Base-by-base conservation (phyloP, 768 basidiomycete species). In the Psilocybe sp. region DNA sequence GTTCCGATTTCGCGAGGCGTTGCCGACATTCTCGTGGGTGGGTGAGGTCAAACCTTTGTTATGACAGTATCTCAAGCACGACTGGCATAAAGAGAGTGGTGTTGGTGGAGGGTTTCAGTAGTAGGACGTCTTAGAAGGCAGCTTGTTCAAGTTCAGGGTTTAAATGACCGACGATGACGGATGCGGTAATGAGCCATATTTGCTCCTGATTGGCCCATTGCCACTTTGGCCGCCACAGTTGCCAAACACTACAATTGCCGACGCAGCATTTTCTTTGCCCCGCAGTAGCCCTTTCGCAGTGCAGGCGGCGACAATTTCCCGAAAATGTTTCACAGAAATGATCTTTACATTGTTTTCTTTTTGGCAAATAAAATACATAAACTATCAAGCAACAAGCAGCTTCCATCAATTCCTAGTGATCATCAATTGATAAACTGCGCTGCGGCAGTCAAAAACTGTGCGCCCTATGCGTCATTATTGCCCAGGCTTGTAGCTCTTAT, bases 1-100 rank as follows among this genome's bases (percentile, higher is more conserved):
- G 95, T 98, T 34, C 95, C 96, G 53, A 98, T 88, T 71, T 90
- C 84, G 55, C 78, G 80, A 51, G 84, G 76, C 47, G 79, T 71
- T 52, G 76, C 67, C 53, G 84, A 73, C 85, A 88, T 87, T 62
- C 36, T 55, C 44, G 53, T 40, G 31, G 47, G 55, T 49, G 48
- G 45, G 49, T 42, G 50, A 36, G 32, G 20, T 28, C 31, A 37
- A 15, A 33, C 28, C 52, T 40, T 40, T 46, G 41, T 40, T 54
- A 49, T 55, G 45, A 50, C 38, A 48, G 40, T 35, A 40, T 37
- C 46, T 37, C 53, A 44, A 23, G 41, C 34, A 52, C 45, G 46
- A 51, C 38, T 55, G 53, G 54, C 62, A 64, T 64, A 44, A 46
- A 56, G 48, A 31, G 15, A 37, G 19, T 42, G 41, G 43, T 50